phyloP scores from a whole-genome alignment of 2,329 filamentous ascomycete genomes.

The Cryphonectria parasitica region DNA sequence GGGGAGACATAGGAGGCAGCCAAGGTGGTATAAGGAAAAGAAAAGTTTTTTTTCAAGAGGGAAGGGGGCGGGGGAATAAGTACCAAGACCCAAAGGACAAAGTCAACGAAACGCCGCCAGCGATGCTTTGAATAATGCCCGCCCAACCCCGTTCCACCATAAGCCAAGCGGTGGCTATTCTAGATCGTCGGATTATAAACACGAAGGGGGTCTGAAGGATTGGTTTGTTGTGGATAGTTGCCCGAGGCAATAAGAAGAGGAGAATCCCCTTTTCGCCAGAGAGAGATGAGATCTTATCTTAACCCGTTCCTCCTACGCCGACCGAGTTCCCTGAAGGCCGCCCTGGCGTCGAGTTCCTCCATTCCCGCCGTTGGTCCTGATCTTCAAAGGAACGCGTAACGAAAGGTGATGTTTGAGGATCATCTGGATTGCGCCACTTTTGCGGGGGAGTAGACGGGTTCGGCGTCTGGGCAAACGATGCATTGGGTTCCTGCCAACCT shows the following conservation, averaged over 20 bases:
- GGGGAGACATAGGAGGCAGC: background rate
- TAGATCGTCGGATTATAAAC: constrained; percentile 30
- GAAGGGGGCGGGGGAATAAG: constrained; percentile 7
- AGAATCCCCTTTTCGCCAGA: constrained; percentile 4
- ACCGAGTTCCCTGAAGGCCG: constrained; percentile 51
- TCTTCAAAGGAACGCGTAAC: constrained; percentile 49
- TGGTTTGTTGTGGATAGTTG: background rate
- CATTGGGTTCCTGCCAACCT: constrained; percentile 68
- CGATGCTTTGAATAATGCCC: constrained; percentile 29
- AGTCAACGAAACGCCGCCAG: constrained; percentile 28
- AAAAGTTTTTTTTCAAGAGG: constrained; percentile 16
- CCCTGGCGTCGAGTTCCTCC: constrained; percentile 61
- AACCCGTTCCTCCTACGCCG: constrained; percentile 52
- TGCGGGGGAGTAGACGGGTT: constrained; percentile 49
- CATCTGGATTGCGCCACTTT: constrained; percentile 53
- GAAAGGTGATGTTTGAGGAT: constrained; percentile 50
- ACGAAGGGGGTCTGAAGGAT: constrained; percentile 16
- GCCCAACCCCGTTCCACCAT: constrained; percentile 5
- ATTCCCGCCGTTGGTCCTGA: constrained; percentile 54
- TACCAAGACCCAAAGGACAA: constrained; percentile 4
- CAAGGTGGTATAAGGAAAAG: constrained; percentile 5
- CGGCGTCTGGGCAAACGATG: constrained; percentile 43
- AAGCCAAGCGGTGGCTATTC: constrained; percentile 21
- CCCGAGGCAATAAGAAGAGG: background rate
- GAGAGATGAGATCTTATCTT: constrained; percentile 26